Conservation (phyloP, 176 grass and related monocot genomes). For the Ananas comosus region DNA sequence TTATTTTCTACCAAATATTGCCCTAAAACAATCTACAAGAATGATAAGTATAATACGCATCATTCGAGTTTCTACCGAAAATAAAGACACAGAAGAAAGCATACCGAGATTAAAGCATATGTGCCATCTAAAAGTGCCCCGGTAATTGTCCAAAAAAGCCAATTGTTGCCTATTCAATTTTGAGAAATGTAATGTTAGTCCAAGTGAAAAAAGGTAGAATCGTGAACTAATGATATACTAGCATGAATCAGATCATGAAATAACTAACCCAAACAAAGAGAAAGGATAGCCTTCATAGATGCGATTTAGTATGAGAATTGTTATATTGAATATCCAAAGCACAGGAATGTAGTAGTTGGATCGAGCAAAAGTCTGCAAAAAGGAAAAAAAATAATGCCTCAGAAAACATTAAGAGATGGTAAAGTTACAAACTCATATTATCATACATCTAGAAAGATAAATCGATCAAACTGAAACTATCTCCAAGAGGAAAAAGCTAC, state of each 20-base stretch:
- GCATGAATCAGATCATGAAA: constrained; percentile 9
- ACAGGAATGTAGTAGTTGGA: constrained; percentile 54
- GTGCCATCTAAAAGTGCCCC: constrained; percentile 97
- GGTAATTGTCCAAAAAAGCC: constrained; percentile 67
- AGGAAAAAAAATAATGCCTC: constrained; percentile 11
- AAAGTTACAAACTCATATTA: neutral
- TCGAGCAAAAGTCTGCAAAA: constrained; percentile 62
- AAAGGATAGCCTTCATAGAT: constrained; percentile 94
- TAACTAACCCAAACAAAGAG: constrained; percentile 77
- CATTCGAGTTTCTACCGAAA: neutral
- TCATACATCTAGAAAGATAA: neutral
- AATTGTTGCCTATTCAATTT: constrained; percentile 42
- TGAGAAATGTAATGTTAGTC: constrained; percentile 14
- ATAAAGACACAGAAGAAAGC: constrained; percentile 5
- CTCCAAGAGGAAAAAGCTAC: too few relatives aligned
- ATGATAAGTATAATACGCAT: neutral
- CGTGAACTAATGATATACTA: neutral
- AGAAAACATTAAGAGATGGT: neutral
- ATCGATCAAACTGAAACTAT: too few relatives aligned
- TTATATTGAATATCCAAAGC: constrained; percentile 77
- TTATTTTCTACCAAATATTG: neutral
- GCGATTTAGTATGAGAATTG: constrained; percentile 78
- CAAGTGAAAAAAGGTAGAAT: constrained; percentile 4
- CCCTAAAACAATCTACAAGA: neutral
- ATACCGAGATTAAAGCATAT: constrained; percentile 99